A percentile compares a stretch with the other conserved stretches of the same genome.
Conservation (phyloP, 345 rosid genomes). For the Corchorus capsularis region DNA sequence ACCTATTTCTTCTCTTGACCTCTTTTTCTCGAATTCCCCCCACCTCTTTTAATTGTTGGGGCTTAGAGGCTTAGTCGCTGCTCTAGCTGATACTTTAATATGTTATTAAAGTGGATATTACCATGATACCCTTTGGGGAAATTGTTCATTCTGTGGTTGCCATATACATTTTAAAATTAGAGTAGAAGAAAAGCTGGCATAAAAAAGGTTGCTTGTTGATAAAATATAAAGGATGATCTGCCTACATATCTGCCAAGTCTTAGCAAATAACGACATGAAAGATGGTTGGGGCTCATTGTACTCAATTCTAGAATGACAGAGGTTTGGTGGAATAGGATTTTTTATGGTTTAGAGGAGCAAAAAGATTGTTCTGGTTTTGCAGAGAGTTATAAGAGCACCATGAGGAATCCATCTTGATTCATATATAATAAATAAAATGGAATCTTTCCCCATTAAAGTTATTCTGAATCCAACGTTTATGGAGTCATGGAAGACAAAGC, state of each 20-base stretch:
- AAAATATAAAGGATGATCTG: constrained; percentile 4
- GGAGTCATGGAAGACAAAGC: too few species aligned
- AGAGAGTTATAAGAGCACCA: background rate
- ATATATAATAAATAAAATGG: too few species aligned
- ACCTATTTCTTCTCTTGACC: background rate
- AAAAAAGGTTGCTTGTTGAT: background rate
- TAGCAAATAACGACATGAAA: background rate
- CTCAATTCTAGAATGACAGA: background rate
- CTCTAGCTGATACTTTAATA: background rate
- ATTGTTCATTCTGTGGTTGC: background rate
- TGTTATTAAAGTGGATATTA: constrained; percentile 3
- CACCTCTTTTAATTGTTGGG: background rate
- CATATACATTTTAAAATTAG: background rate
- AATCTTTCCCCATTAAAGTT: background rate
- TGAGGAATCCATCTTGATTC: background rate
- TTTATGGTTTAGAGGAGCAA: background rate
- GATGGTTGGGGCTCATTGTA: background rate
- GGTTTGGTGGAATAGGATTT: constrained; percentile 3
- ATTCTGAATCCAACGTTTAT: too few species aligned
- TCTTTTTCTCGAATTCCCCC: background rate
- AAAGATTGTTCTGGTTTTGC: background rate
- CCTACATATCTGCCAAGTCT: background rate
- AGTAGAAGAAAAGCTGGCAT: background rate
- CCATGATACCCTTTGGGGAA: background rate
- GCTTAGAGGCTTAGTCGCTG: background rate